Evolutionary conservation across 2,329 filamentous ascomycete genomes (phyloP).

Genomic region (Pleomassaria siparia): DNA sequence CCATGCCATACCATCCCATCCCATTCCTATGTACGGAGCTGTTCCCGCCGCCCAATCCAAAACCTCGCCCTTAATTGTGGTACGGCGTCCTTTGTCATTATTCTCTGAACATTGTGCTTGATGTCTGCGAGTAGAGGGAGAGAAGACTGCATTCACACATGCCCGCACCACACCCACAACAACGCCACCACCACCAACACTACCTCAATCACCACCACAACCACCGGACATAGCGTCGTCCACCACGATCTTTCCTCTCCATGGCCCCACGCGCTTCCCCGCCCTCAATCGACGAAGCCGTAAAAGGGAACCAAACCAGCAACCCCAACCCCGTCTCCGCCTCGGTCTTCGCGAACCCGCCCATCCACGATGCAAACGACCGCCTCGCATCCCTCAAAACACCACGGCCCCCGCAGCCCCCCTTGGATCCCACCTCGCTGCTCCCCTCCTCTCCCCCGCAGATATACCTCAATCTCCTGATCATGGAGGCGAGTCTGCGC

Average conservation of each 20-base stretch:
- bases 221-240: background rate
- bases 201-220: no score
- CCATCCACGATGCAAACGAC: slow-evolving; percentile 40
- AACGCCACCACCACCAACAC: no score
- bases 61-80: background rate
- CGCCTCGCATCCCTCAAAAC: slow-evolving; percentile 42
- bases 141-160: slow-evolving; percentile 12
- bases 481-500: slow-evolving; percentile 91
- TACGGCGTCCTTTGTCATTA: background rate
- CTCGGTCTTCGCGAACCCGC: slow-evolving; percentile 26
- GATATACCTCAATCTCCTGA: slow-evolving; percentile 97
- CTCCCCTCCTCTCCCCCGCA: slow-evolving; percentile 90
- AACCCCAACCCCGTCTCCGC: slow-evolving; percentile 57
- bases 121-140: no score
- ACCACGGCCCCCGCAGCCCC: slow-evolving; percentile 42
- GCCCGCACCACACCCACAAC: slow-evolving; percentile 7
- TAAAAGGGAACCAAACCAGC: slow-evolving; percentile 81
- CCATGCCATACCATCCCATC: no score
- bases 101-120: no score
- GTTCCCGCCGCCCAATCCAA: background rate
- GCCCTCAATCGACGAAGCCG: slow-evolving; percentile 73
- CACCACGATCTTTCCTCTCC: background rate
- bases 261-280: slow-evolving; percentile 15
- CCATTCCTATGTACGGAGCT: no score
- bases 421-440: slow-evolving; percentile 71